These are phyloP conservation scores for Huntiella abstrusa DNA, from an alignment of 2,329 filamentous ascomycete species.

Conservation along the genomic window DNA sequence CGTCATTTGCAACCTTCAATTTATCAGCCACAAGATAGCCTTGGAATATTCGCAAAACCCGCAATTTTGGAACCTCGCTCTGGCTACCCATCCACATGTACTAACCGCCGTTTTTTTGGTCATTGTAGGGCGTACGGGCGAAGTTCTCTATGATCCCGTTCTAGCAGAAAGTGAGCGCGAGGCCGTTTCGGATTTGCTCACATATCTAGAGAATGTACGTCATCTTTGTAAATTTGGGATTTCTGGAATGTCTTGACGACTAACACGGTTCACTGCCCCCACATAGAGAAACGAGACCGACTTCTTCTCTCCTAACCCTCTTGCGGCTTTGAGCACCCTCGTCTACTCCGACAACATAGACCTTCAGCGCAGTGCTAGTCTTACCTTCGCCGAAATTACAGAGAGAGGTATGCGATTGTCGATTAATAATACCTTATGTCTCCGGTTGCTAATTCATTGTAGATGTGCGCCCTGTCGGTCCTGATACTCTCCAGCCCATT, in stretches of 20 bases:
- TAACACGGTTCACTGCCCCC: constrained; percentile 13
- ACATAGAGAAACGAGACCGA: constrained; percentile 80
- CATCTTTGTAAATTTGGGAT: background rate
- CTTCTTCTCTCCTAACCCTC: constrained; percentile 91
- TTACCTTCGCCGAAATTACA: constrained; percentile 97
- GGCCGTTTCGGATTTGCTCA: constrained; percentile 83
- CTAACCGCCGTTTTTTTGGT: no score
- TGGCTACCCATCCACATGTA: constrained; percentile 16
- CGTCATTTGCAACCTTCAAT: no score
- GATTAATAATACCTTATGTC: background rate
- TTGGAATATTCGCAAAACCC: no score
- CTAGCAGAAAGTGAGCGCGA: constrained; percentile 92
- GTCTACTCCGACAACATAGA: constrained; percentile 99
- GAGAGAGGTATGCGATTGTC: constrained; percentile 55
- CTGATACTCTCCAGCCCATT: constrained; percentile 88
- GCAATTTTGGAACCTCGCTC: no score
- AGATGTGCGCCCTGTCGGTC: constrained; percentile 95
- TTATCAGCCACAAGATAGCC: no score
- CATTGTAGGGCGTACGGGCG: constrained; percentile 50
- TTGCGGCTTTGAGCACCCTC: constrained; percentile 81
- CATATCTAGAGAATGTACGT: constrained; percentile 88
- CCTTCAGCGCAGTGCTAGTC: constrained; percentile 84
- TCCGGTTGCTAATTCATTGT: constrained; percentile 10
- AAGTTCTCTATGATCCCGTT: constrained; percentile 69
- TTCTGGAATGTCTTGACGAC: constrained; percentile 14